Base-by-base conservation (phyloP, 371 early-diverging fungal species). In the Quaeritorhiza haematococci region DNA sequence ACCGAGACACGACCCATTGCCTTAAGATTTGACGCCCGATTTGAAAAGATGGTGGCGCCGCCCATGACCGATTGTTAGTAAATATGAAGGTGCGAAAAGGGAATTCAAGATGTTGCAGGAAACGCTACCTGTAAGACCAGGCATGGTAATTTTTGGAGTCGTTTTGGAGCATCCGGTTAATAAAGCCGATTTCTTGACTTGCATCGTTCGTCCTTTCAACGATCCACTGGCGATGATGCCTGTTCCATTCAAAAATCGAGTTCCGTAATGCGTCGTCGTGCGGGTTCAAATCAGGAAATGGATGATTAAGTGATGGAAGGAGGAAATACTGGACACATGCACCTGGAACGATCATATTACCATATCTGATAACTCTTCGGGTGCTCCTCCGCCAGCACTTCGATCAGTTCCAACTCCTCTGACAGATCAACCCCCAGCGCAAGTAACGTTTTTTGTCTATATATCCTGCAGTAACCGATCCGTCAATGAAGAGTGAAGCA, bases 141-240 rank as follows among this genome's bases (percentile, higher is more conserved):
- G 92, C 93, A 71, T 98, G 98, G 67, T 95, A 96, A 67, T 98
- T 98, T 66, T 98, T 98, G n/a, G 91, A 78, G 57, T 96, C 98
- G 7, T 79, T 77, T 33, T 76, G 83, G 28, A 97, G 62, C 21
- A 89, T 76, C 2, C 53, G 35, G 38, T 84, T 81, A 38, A 93
- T 74, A 54, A 91, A 92, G 2, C 67, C 68, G 33, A 89, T 56
- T 64, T 92, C 94, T 4, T 33, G 30, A 30, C 49, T 3, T 7
- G 67, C 49, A 53, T 80, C 79, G n/a, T 64, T 62, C 47, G 88
- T 57, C 35, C 73, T 72, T 29, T 86, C 83, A 1, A 93, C 79
- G 24, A 96, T 60, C 1, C 85, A 80, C 72, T 91, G 92, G 17
- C 98, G 87, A 71, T 96, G 91, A 61, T 90, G 91, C 90, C 90